phyloP scores from a whole-genome alignment of 352 stramenopile genomes.

The Phytopythium helicoides region DNA sequence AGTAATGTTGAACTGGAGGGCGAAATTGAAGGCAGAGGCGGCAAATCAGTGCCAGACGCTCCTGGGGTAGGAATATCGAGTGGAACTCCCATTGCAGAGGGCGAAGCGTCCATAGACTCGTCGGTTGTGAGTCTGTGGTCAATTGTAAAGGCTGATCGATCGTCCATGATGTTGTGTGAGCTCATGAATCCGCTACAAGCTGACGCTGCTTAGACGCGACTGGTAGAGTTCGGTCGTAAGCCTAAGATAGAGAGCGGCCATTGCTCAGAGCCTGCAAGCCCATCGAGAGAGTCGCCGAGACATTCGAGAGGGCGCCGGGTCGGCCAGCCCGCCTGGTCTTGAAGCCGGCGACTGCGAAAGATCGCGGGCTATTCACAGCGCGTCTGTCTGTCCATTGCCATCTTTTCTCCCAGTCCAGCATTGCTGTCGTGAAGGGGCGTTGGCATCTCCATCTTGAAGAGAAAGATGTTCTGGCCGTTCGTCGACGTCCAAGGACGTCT shows the following conservation, averaged over 20 bases:
- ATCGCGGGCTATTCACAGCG: conserved; percentile 4
- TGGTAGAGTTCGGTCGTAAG: too few species aligned
- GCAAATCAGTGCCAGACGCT: conserved; percentile 8
- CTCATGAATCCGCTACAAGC: too few species aligned
- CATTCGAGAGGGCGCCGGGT: neutral
- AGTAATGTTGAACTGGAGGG: conserved; percentile 12
- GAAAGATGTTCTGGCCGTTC: conserved; percentile 82
- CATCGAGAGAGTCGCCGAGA: neutral
- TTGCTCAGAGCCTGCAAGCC: too few species aligned
- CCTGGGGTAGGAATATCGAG: conserved; percentile 9
- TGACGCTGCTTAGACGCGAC: too few species aligned
- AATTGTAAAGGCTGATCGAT: too few species aligned
- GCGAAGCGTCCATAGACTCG: neutral
- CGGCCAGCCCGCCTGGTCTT: neutral
- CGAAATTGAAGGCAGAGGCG: conserved; percentile 48
- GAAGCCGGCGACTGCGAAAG: too few species aligned
- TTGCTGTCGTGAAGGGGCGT: too few species aligned
- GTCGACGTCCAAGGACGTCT: conserved; percentile 53
- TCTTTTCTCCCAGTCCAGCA: neutral
- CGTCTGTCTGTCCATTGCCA: neutral
- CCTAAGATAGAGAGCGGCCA: too few species aligned
- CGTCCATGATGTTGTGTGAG: too few species aligned
- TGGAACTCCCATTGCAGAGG: conserved; percentile 7
- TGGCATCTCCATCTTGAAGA: neutral
- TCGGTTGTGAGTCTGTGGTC: too few species aligned